Evolutionary conservation across 2,329 filamentous ascomycete genomes (phyloP).

Genomic region (Colletotrichum coccodes): DNA sequence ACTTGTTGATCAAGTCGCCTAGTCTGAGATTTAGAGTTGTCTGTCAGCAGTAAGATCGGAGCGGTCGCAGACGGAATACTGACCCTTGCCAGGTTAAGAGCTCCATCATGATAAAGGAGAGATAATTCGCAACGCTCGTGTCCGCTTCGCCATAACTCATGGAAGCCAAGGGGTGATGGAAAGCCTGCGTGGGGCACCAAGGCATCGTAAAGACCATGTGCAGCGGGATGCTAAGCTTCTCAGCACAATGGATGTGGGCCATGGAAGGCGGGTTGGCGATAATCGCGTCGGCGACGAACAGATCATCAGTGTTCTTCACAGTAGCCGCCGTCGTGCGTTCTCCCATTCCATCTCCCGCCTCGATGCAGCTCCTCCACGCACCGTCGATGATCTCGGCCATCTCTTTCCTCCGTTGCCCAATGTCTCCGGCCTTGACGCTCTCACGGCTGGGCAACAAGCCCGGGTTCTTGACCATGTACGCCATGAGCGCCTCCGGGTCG

Average conservation of each 20-base stretch:
- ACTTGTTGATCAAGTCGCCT: slow-evolving; percentile 78
- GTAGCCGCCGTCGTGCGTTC: slow-evolving; percentile 39
- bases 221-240: slow-evolving; percentile 58
- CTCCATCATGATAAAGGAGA: slow-evolving; percentile 76
- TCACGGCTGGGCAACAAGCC: slow-evolving; percentile 48
- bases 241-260: slow-evolving; percentile 62
- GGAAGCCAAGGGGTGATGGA: slow-evolving; percentile 75
- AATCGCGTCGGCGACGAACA: slow-evolving; percentile 64
- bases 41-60: not conserved
- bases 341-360: slow-evolving; percentile 45
- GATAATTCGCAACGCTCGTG: slow-evolving; percentile 70
- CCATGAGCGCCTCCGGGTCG: slow-evolving; percentile 60
- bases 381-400: slow-evolving; percentile 51
- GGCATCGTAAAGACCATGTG: slow-evolving; percentile 73
- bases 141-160: slow-evolving; percentile 68
- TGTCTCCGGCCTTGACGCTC: slow-evolving; percentile 48
- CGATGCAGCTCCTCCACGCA: slow-evolving; percentile 49
- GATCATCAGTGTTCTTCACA: slow-evolving; percentile 40
- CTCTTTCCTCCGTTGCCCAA: slow-evolving; percentile 45
- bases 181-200: slow-evolving; percentile 75
- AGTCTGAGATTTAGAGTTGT: slow-evolving; percentile 47
- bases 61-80: not conserved
- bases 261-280: slow-evolving; percentile 65
- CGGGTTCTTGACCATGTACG: slow-evolving; percentile 53
- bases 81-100: slow-evolving; percentile 79